These are phyloP conservation scores for Paralagenidium karlingii DNA, from an alignment of 352 stramenopile genomes.

Conservation along the genomic window DNA sequence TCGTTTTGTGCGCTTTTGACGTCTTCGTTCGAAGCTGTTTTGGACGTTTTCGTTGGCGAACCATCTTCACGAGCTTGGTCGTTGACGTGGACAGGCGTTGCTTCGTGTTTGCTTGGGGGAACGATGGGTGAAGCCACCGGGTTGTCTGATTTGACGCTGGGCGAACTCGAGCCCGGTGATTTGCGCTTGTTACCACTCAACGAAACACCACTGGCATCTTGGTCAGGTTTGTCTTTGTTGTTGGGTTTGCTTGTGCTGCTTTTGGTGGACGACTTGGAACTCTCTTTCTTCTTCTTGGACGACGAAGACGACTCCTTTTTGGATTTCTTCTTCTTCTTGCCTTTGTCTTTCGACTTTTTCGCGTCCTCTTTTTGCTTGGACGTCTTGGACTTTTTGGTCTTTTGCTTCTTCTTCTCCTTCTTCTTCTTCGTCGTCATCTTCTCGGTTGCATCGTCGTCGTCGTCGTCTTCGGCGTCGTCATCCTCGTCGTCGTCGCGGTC, in stretches of 20 bases:
- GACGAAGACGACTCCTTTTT: background rate
- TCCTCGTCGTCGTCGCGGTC: background rate
- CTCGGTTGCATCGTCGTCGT: background rate
- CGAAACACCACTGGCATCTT: no score
- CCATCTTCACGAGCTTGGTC: no score
- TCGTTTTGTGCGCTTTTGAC: conserved; percentile 24
- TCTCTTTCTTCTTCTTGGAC: background rate
- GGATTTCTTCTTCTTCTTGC: background rate
- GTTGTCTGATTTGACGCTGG: no score
- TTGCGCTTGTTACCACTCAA: no score
- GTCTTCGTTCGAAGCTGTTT: no score
- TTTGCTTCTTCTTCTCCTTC: background rate
- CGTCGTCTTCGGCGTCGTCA: background rate
- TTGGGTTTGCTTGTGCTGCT: no score
- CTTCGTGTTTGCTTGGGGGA: no score
- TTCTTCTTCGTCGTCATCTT: background rate
- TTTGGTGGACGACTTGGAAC: background rate
- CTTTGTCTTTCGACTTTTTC: background rate
- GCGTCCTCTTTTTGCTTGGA: background rate
- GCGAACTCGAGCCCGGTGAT: no score
- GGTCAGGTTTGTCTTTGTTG: no score
- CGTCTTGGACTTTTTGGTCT: background rate
- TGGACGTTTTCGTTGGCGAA: no score
- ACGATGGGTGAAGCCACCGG: no score
- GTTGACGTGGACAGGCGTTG: no score